Conservation (phyloP, 768 basidiomycete genomes). For the Termitomyces sp. region DNA sequence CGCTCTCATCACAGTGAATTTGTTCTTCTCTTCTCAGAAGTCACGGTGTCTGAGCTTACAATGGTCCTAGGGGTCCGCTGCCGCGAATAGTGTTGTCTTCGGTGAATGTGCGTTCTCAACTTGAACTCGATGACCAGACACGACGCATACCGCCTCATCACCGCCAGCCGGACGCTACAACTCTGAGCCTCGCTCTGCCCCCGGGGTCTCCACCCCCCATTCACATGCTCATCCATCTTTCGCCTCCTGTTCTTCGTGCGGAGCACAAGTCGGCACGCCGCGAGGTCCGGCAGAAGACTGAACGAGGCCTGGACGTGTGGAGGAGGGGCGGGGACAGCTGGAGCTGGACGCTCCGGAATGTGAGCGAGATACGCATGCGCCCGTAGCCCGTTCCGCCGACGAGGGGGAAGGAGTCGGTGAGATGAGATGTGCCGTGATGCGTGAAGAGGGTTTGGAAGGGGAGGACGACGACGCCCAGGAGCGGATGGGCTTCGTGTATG, state of each 20-base stretch:
- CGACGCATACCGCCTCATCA: no score
- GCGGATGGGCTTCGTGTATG: slow-evolving; percentile 57
- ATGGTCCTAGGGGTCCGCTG: slow-evolving; percentile 60
- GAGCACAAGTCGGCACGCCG: slow-evolving; percentile 35
- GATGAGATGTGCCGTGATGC: slow-evolving; percentile 37
- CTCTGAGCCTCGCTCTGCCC: no score
- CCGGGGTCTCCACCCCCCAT: slow-evolving; percentile 31
- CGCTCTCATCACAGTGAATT: slow-evolving; percentile 52
- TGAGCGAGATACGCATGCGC: slow-evolving; percentile 56
- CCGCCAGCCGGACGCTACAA: no score
- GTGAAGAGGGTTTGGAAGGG: slow-evolving; percentile 42
- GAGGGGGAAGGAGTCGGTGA: slow-evolving; percentile 58
- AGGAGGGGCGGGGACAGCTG: slow-evolving; percentile 51
- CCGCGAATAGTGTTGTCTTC: no score
- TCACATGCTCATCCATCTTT: slow-evolving; percentile 27
- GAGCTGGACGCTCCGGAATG: slow-evolving; percentile 65
- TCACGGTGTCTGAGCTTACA: slow-evolving; percentile 28
- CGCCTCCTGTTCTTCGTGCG: slow-evolving; percentile 33
- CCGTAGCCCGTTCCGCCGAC: slow-evolving; percentile 70
- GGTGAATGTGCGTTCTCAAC: no score
- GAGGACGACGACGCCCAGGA: slow-evolving; percentile 68
- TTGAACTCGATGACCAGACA: no score
- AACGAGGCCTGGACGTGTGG: slow-evolving; percentile 26
- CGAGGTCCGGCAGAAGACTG: slow-evolving; percentile 29
- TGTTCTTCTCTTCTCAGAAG: not conserved